phyloP scores from a whole-genome alignment of 2,329 filamentous ascomycete genomes.

The Phaeosphaeriaceae sp. region DNA sequence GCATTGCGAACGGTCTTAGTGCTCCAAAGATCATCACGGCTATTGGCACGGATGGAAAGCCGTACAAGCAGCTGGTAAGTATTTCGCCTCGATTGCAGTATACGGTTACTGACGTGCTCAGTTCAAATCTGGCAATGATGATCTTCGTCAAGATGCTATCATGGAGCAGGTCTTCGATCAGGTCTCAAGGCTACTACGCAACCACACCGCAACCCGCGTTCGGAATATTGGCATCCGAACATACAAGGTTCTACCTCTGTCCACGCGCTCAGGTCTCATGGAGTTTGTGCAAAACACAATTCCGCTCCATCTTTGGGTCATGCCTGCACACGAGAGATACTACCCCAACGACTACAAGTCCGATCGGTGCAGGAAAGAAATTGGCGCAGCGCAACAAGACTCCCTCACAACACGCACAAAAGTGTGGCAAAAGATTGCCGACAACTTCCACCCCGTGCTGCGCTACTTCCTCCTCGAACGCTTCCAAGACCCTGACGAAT shows the following conservation, averaged over 20 bases:
- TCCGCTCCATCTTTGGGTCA: conserved; percentile 88
- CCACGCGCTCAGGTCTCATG: conserved; percentile 84
- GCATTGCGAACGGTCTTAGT: conserved; percentile 88
- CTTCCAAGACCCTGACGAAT: conserved; percentile 92
- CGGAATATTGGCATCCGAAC: conserved; percentile 89
- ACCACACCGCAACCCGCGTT: conserved; percentile 85
- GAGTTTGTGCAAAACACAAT: conserved; percentile 96
- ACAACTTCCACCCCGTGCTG: conserved; percentile 90
- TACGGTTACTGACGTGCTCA: conserved; percentile 34
- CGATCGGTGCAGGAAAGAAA: conserved; percentile 78
- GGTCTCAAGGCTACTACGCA: conserved; percentile 86
- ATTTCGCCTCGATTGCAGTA: too few relatives aligned
- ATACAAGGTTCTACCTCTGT: conserved; percentile 94
- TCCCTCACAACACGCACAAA: conserved; percentile 74
- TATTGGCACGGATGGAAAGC: conserved; percentile 75
- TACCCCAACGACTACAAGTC: conserved; percentile 83
- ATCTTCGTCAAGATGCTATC: conserved; percentile 93
- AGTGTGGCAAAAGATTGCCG: conserved; percentile 78
- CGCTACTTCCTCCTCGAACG: conserved; percentile 96
- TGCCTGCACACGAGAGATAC: conserved; percentile 88
- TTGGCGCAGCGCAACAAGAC: conserved; percentile 74
- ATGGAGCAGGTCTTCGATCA: conserved; percentile 99
- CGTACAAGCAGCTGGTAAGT: conserved; percentile 82
- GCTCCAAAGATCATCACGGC: conserved; percentile 92
- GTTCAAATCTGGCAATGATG: conserved; percentile 94